Evolutionary conservation across 371 early-diverging fungal genomes (phyloP), one percentile per base, ranked within the genome.

Genomic region (Saksenaea oblongispora): DNA sequence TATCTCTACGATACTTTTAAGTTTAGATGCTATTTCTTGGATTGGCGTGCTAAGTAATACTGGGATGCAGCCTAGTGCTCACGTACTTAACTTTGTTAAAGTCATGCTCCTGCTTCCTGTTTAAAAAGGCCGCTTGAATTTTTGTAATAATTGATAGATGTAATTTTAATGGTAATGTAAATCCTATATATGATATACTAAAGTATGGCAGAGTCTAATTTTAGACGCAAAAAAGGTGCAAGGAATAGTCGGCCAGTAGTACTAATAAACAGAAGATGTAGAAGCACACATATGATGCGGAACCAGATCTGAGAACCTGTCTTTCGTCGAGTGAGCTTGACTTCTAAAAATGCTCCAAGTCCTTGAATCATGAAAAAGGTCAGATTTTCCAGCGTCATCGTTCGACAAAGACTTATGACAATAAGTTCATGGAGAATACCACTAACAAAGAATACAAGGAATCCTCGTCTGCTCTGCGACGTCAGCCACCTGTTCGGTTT

Each of bases 391-490:
- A 78, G 44, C 10, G 79, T 75, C n/a, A 78, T 58, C 18, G 55
- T 57, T 53, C 79, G 60, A 65, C 71, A 70, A 13, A 64, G 47
- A 53, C 70, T 67, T 66, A 73, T 71, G 26, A 78, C 70, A 26
- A 78, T 63, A 53, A 75, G 34, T 47, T 78, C 79, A 56, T 78
- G 79, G 18, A 78, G 71, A 0, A 66, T 10, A 7, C 79, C 79
- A 27, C 79, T 78, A 10, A 73, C 36, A 18, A 78, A 37, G 42
- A 78, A 78, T 14, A 69, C 44, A 11, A 67, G 17, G 0, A 78
- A 34, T 0, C 78, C 75, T 27, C 68, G 31, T 55, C 47, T 10
- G 59, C 51, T 51, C 15, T 13, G 18, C 53, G 44, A 41, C 53
- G 42, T 31, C 42, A n/a, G 7, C 31, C 42, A 15, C 18, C 41